Conservation (phyloP, 768 basidiomycete species). For the Filobasidium floriforme region DNA sequence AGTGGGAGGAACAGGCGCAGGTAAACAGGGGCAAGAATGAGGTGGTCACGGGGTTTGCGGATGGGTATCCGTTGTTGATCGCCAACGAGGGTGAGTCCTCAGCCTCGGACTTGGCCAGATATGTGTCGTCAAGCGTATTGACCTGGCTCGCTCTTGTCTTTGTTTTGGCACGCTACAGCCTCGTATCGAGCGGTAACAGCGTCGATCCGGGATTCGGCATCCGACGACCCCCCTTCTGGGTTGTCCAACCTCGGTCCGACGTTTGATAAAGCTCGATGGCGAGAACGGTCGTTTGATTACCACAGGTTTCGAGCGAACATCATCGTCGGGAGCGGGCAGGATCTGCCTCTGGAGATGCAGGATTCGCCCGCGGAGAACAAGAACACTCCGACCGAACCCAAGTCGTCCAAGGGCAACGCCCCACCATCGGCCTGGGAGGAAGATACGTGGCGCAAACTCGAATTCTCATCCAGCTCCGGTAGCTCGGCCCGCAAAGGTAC, state of each 20-base stretch:
- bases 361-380: background rate
- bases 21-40: background rate
- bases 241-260: constrained; percentile 13
- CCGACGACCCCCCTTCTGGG: background rate
- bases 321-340: constrained; percentile 7
- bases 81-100: constrained; percentile 18
- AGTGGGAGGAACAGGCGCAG: constrained; percentile 8
- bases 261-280: constrained; percentile 16
- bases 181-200: constrained; percentile 9
- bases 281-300: constrained; percentile 1
- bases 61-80: constrained; percentile 21
- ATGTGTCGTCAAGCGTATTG: too few relatives aligned
- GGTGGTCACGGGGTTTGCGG: constrained; percentile 17
- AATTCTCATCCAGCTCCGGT: constrained; percentile 5
- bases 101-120: background rate
- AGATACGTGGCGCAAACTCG: constrained; percentile 19
- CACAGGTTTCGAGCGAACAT: constrained; percentile 19
- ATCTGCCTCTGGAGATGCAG: background rate
- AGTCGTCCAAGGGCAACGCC: background rate
- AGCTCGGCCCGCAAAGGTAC: background rate
- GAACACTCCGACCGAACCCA: background rate
- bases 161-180: constrained; percentile 1
- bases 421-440: constrained; percentile 11
- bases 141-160: background rate
- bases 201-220: background rate